phyloP scores from a whole-genome alignment of 176 grass and related monocot genomes.

The Saccharum officinarum region DNA sequence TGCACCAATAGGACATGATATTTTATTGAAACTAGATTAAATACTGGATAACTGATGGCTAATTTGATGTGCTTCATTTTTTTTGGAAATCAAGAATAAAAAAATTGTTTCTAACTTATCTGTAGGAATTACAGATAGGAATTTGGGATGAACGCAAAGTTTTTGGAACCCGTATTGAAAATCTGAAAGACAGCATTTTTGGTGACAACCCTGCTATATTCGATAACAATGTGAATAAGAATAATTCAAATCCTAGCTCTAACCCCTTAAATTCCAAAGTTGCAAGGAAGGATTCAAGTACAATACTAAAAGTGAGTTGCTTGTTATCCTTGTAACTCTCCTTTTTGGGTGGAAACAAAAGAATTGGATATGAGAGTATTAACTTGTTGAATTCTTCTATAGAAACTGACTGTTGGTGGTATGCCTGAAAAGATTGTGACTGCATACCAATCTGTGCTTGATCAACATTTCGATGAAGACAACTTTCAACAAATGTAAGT shows the following conservation, averaged over 20 bases:
- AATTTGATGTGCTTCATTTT: too few relatives aligned
- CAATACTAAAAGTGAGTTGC: constrained; percentile 69
- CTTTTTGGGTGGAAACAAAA: constrained; percentile 15
- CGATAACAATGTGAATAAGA: constrained; percentile 47
- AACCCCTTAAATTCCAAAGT: constrained; percentile 64
- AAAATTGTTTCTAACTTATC: too few relatives aligned
- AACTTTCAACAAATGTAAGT: constrained; percentile 69
- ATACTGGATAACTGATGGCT: too few relatives aligned
- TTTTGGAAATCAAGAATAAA: too few relatives aligned
- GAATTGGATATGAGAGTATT: constrained; percentile 1
- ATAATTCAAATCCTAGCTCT: constrained; percentile 55
- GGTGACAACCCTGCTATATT: constrained; percentile 38
- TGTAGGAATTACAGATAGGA: too few relatives aligned
- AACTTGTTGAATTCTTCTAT: constrained; percentile 32
- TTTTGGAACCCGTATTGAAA: constrained; percentile 76
- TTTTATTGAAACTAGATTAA: too few relatives aligned
- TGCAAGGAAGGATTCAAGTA: constrained; percentile 65
- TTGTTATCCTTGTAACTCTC: constrained; percentile 3
- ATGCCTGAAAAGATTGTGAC: constrained; percentile 89
- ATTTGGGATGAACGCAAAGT: too few relatives aligned
- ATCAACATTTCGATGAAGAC: constrained; percentile 80
- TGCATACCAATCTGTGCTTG: constrained; percentile 76
- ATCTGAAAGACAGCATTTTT: constrained; percentile 79
- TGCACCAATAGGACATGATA: too few relatives aligned
- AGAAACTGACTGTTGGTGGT: constrained; percentile 83